phyloP scores from a whole-genome alignment of 495 filamentous ascomycete species.

The Lasiosphaeria miniovina region DNA sequence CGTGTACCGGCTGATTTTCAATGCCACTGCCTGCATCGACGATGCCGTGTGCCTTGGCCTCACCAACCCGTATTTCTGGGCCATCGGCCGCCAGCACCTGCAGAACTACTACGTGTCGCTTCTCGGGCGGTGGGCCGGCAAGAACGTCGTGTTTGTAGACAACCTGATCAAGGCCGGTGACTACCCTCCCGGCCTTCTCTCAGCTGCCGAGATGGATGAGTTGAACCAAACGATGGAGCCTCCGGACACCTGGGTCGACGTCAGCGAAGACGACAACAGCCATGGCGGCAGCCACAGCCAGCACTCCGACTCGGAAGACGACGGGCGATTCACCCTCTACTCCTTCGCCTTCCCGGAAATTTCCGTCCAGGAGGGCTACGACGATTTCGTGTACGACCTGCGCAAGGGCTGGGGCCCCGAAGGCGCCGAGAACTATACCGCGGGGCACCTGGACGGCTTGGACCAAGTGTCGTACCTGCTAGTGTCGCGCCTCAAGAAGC shows the following conservation, averaged over 20 bases:
- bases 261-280: too few relatives aligned
- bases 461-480: too few relatives aligned
- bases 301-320: not conserved
- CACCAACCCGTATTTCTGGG: not conserved
- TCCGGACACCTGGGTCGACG: too few relatives aligned
- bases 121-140: slow-evolving; percentile 5
- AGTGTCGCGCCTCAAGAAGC: too few relatives aligned
- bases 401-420: not conserved
- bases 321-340: not conserved
- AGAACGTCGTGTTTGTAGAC: slow-evolving; percentile 5
- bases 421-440: too few relatives aligned
- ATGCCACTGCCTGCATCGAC: not conserved
- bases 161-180: slow-evolving; percentile 2
- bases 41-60: not conserved
- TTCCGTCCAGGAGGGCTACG: not conserved
- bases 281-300: too few relatives aligned
- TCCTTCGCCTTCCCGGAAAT: not conserved
- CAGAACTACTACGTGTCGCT: not conserved
- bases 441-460: too few relatives aligned
- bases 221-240: not conserved
- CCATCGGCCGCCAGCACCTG: not conserved
- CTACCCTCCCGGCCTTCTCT: slow-evolving; percentile 7
- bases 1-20: not conserved
- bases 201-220: slow-evolving; percentile 5
- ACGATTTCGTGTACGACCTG: too few relatives aligned